Base-by-base conservation (phyloP, 257 asterid species). In the Fraxinus cuspidata region DNA sequence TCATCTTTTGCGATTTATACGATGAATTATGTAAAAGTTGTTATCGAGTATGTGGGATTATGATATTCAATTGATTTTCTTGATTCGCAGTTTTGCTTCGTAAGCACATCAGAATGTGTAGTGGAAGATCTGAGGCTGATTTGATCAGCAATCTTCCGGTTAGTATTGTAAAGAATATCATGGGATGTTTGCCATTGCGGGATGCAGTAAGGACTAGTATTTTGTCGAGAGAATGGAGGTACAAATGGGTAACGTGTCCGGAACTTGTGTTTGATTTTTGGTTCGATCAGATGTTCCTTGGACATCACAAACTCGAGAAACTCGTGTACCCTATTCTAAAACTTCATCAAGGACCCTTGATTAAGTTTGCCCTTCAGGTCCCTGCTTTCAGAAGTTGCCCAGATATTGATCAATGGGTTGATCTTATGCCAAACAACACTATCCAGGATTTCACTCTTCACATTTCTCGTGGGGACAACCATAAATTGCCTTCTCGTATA, bases 161-260 rank as follows among this genome's bases (percentile, higher is more conserved):
- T 29, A 83, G 37, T 82, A 82, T 87, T 60, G 77, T 84, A 4
- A 92, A 87, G 18, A 84, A 76, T 78, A 89, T 89, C 53, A 80
- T 87, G 25, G 86, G 92, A 47, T 86, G 88, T 82, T 82, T 89
- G 85, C 92, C 92, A 60, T 77, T 89, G 27, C 85, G 90, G 16
- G 94, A 89, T 73, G 84, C 82, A 8, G 94, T 86, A 25, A 83
- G 91, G 71, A 86, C 89, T 1, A 89, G 92, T 83, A 84, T 87
- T 2, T 80, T 87, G 78, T 89, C 94, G 12, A 74, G 86, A 25
- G 90, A 89, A 75, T 89, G 94, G 92, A 83, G 89, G 69, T 68
- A 84, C 83, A 89, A 83, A 79, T 89, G 94, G 92, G 35, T 74
- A 0, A 81, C 88, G 0, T 86, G 91, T 38, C 88, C 91, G 0